Percentiles rank a stretch among this genome's conserved stretches.
Evolutionary conservation across 805 yeast genomes (phyloP).

Genomic region (Saccharomycopsis fermentans): DNA sequence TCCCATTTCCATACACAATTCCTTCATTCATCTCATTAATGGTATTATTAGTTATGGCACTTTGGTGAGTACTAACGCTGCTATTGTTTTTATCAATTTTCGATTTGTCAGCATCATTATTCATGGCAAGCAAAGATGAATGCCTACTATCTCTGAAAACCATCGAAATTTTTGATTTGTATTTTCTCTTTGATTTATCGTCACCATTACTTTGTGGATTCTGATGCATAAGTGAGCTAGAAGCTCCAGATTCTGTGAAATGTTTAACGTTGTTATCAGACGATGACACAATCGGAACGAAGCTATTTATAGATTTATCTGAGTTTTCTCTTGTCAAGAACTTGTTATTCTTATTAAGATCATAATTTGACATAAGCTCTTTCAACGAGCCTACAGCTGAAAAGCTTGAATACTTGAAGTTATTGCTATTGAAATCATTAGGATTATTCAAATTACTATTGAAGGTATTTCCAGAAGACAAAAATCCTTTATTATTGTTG

Average conservation of each 20-base stretch:
- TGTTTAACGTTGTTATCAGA: neutral
- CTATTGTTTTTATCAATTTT: neutral
- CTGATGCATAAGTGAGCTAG: neutral
- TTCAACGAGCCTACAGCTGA: neutral
- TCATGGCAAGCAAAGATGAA: neutral
- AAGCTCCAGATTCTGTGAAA: neutral
- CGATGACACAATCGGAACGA: neutral
- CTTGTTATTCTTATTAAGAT: neutral
- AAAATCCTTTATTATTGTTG: neutral
- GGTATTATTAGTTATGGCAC: neutral
- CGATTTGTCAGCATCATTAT: neutral
- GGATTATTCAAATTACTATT: neutral
- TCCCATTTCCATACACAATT: neutral
- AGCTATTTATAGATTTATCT: neutral
- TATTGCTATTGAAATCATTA: neutral
- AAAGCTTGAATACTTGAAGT: neutral
- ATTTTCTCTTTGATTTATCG: neutral
- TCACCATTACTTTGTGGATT: neutral
- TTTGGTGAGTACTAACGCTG: neutral
- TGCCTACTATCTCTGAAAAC: neutral
- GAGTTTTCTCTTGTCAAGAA: neutral
- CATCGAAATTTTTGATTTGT: neutral
- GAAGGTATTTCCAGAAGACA: neutral
- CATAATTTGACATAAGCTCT: neutral
- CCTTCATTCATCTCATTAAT: neutral